Evolutionary conservation across 192 early-diverging fungal genomes (phyloP).

Genomic region (Spizellomyces punctatus): DNA sequence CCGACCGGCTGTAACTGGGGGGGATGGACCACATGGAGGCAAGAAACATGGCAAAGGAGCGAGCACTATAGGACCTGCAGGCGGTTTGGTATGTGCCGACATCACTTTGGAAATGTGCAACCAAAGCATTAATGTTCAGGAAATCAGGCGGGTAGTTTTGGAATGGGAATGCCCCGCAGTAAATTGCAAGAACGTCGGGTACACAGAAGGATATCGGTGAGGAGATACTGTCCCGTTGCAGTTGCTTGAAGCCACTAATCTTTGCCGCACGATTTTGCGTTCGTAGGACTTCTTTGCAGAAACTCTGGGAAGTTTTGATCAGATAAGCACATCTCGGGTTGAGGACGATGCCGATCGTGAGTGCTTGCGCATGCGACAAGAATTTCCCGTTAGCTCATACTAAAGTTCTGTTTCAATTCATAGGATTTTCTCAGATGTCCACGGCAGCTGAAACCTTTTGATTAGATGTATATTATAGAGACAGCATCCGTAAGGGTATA

Average conservation of each 20-base stretch:
- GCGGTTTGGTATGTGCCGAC: neutral
- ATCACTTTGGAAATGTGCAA: neutral
- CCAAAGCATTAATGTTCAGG: neutral
- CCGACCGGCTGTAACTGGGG: neutral
- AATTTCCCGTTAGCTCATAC: neutral
- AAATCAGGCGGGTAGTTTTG: slow-evolving; percentile 5
- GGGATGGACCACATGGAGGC: neutral
- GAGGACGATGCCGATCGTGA: slow-evolving; percentile 13
- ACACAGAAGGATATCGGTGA: slow-evolving; percentile 43
- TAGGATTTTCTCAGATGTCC: slow-evolving; percentile 18
- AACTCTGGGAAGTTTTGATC: slow-evolving; percentile 34
- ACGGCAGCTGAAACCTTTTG: slow-evolving; percentile 17
- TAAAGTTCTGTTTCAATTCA: neutral
- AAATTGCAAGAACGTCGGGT: slow-evolving; percentile 21
- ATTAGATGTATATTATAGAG: neutral
- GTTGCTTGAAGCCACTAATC: neutral
- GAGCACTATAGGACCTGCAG: too few relatives aligned
- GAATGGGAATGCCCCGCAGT: slow-evolving; percentile 31
- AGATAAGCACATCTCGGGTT: slow-evolving; percentile 7
- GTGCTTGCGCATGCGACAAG: neutral
- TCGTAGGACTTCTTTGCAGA: slow-evolving; percentile 50
- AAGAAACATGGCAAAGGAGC: too few relatives aligned
- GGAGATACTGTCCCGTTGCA: neutral
- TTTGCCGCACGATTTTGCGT: neutral
- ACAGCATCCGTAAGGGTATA: neutral